A percentile compares a stretch with the other conserved stretches of the same genome.
phyloP scores from a whole-genome alignment of 2,329 filamentous ascomycete genomes.

The Fusarium sp. region DNA sequence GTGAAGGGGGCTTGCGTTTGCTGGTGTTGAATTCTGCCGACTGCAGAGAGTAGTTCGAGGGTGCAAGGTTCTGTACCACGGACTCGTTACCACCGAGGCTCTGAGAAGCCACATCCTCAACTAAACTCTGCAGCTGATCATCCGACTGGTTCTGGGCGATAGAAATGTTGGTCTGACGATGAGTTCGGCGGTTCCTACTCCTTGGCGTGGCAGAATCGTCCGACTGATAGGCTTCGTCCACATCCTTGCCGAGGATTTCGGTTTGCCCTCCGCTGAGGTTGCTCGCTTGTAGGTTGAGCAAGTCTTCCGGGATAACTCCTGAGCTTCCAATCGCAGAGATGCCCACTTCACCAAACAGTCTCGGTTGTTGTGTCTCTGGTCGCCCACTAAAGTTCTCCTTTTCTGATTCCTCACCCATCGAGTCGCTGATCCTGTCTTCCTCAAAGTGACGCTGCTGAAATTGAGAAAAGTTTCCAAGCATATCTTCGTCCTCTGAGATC shows the following conservation, averaged over 20 bases:
- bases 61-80: slow-evolving; percentile 19
- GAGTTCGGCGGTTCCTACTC: slow-evolving; percentile 40
- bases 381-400: slow-evolving; percentile 82
- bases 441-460: slow-evolving; percentile 55
- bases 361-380: slow-evolving; percentile 55
- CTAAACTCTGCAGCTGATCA: slow-evolving; percentile 64
- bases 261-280: slow-evolving; percentile 54
- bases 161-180: slow-evolving; percentile 50
- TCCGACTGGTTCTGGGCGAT: slow-evolving; percentile 58
- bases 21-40: slow-evolving; percentile 60
- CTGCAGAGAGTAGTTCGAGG: slow-evolving; percentile 42
- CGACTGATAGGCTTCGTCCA: slow-evolving; percentile 59
- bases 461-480: slow-evolving; percentile 71
- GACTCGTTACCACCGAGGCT: slow-evolving; percentile 64
- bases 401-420: slow-evolving; percentile 76
- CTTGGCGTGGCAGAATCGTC: slow-evolving; percentile 51
- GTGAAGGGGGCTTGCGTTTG: slow-evolving; percentile 65
- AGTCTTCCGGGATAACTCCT: slow-evolving; percentile 61
- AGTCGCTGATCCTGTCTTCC: slow-evolving; percentile 57
- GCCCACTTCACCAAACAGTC: slow-evolving; percentile 68
- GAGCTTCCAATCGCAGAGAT: slow-evolving; percentile 66
- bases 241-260: slow-evolving; percentile 60
- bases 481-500: slow-evolving; percentile 69
- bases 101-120: slow-evolving; percentile 66
- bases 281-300: slow-evolving; percentile 61